Conservation (phyloP, 306 rosid genomes). For the Quercus alba region DNA sequence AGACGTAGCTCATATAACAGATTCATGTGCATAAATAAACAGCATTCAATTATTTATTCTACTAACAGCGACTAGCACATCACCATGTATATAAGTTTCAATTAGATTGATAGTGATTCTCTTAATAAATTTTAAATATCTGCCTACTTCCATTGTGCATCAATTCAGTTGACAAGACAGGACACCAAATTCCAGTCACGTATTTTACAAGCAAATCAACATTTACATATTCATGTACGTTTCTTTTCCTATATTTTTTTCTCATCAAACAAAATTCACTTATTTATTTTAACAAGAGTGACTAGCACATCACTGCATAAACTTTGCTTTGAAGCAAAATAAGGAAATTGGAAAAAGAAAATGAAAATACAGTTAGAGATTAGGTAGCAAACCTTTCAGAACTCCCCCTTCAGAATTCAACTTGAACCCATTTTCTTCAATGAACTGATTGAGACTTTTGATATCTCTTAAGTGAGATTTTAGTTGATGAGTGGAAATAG, state of each 20-base stretch:
- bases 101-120: too few relatives aligned
- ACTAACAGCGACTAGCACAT: background rate
- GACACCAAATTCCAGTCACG: background rate
- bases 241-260: background rate
- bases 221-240: background rate
- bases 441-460: slow-evolving; percentile 65
- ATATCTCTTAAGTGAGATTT: slow-evolving; percentile 67
- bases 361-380: slow-evolving; percentile 3
- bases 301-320: background rate
- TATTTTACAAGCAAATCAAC: background rate
- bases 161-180: background rate
- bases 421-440: slow-evolving; percentile 71
- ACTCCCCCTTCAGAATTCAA: slow-evolving; percentile 92
- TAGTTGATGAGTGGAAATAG: slow-evolving; percentile 79
- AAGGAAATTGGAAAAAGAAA: background rate
- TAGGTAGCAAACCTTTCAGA: slow-evolving; percentile 63
- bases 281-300: background rate
- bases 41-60: background rate
- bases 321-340: background rate
- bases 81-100: background rate
- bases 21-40: too few relatives aligned
- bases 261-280: background rate
- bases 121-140: too few relatives aligned
- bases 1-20: too few relatives aligned
- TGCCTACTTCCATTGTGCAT: background rate